A percentile compares a stretch with the other conserved stretches of the same genome.
These are phyloP conservation scores for Jatropha podagrica DNA, from an alignment of 441 rosid species.

Conservation along the genomic window DNA sequence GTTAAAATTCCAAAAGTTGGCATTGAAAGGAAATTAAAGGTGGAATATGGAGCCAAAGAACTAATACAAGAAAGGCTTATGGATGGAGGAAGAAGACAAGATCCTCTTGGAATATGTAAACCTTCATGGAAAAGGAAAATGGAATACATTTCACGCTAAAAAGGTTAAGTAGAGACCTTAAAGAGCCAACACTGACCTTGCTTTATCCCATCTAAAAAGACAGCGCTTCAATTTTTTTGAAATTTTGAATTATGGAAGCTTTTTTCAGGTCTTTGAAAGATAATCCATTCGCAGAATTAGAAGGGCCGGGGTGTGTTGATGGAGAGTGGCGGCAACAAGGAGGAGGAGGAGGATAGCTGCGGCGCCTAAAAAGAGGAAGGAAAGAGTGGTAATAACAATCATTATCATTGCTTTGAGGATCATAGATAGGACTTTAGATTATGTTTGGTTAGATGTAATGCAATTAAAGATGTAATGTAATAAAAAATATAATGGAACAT, in stretches of 20 bases:
- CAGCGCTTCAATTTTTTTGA: slow-evolving; percentile 28
- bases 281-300: slow-evolving; percentile 38
- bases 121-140: too few species aligned
- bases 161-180: slow-evolving; percentile 58
- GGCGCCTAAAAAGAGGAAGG: slow-evolving; percentile 61
- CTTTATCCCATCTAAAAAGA: slow-evolving; percentile 61
- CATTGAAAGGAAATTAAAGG: neutral
- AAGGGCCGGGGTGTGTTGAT: slow-evolving; percentile 25
- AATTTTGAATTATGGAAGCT: slow-evolving; percentile 60
- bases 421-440: slow-evolving; percentile 46
- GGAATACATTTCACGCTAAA: slow-evolving; percentile 15
- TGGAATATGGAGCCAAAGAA: too few species aligned
- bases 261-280: slow-evolving; percentile 47
- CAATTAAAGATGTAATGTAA: too few species aligned
- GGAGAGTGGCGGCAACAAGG: slow-evolving; percentile 49
- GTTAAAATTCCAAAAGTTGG: neutral
- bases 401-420: slow-evolving; percentile 48
- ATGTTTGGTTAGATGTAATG: too few species aligned
- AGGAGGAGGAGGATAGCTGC: slow-evolving; percentile 60
- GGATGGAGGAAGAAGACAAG: too few species aligned
- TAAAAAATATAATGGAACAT: too few species aligned
- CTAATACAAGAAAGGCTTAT: too few species aligned
- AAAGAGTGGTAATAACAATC: slow-evolving; percentile 50
- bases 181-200: slow-evolving; percentile 64
- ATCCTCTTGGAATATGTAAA: slow-evolving; percentile 28